Evolutionary conservation across 768 basidiomycete genomes (phyloP).

Genomic region (Boletus bicolor): DNA sequence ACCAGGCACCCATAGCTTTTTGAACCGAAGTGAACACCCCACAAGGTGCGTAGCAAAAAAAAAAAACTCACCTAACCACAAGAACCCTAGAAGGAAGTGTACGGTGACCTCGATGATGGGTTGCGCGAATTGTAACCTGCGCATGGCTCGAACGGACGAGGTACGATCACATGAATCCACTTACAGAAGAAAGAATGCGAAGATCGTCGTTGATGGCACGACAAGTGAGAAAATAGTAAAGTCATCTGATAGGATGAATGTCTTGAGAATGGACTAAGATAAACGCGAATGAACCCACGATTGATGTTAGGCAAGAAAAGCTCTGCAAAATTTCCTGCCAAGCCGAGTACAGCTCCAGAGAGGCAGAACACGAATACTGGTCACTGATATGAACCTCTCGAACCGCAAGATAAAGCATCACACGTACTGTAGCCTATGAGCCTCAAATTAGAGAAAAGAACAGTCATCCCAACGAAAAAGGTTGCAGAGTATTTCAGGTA

Average conservation of each 20-base stretch:
- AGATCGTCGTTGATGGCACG: slow-evolving; percentile 62
- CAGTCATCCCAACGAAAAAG: slow-evolving; percentile 43
- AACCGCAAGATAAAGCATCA: background rate
- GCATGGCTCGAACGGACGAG: slow-evolving; percentile 1
- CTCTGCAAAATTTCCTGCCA: slow-evolving; percentile 63
- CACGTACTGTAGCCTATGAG: slow-evolving; percentile 48
- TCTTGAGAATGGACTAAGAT: background rate
- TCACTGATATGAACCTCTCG: slow-evolving; percentile 22
- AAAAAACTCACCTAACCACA: slow-evolving; percentile 64
- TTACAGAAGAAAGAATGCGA: slow-evolving; percentile 58
- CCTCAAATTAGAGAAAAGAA: slow-evolving; percentile 57
- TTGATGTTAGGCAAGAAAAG: slow-evolving; percentile 65
- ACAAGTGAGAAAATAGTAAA: slow-evolving; percentile 70
- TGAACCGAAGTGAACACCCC: slow-evolving; percentile 6
- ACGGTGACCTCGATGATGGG: slow-evolving; percentile 58
- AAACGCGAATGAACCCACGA: slow-evolving; percentile 41
- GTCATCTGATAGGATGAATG: slow-evolving; percentile 45
- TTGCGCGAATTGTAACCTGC: slow-evolving; percentile 67
- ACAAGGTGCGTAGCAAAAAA: background rate
- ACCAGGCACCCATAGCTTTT: slow-evolving; percentile 73
- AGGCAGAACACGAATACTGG: slow-evolving; percentile 39
- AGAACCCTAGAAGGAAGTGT: slow-evolving; percentile 51
- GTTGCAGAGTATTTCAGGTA: background rate
- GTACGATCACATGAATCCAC: slow-evolving; percentile 11
- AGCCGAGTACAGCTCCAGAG: slow-evolving; percentile 57